Base-by-base conservation (phyloP, 306 rosid species). In the Cucurbita maxima region DNA sequence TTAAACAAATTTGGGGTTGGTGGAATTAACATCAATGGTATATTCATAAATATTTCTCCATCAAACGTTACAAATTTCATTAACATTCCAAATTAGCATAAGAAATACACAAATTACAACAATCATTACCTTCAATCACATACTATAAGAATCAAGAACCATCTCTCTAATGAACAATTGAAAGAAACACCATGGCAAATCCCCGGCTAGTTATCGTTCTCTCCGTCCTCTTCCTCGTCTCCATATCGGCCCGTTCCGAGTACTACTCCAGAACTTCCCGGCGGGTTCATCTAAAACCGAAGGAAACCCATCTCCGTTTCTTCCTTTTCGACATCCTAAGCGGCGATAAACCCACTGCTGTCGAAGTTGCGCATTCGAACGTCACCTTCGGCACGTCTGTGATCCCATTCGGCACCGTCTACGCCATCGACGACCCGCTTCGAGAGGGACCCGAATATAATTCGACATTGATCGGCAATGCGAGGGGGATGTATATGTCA, bases 291-390 rank as follows among this genome's bases (percentile, higher is more conserved):
- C 55, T 30, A 9, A 76, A 76, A 30, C 84, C 82, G 51, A 82
- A 76, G 60, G 81, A 80, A 11, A 85, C 88, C 7, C 58, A 55
- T 43, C 83, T 85, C 36, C 78, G 78, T 40, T 85, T 85, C 76
- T 82, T 68, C 84, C 84, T 85, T 45, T 82, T 82, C 2, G 83
- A 85, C 76, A 80, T 78, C 16, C 81, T 85, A 0, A 85, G 84
- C 20, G 84, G 83, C 37, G 15, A 59, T 5, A 78, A 69, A 19
- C 86, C 86, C 1, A 44, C 10, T 4, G 81, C 83, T 0, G 69
- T 82, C 0, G 70, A 76, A 52, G 73, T 85, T 5, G 84, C 81
- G 4, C 75, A 40, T 2, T 37, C 86, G 0, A 78, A 68, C 52
- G 7, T 6, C 12, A 59, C 80, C 56, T 1, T 71, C 6, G 52